Conservation (phyloP, 805 yeast species). For the Wickerhamiella vanderwaltii region DNA sequence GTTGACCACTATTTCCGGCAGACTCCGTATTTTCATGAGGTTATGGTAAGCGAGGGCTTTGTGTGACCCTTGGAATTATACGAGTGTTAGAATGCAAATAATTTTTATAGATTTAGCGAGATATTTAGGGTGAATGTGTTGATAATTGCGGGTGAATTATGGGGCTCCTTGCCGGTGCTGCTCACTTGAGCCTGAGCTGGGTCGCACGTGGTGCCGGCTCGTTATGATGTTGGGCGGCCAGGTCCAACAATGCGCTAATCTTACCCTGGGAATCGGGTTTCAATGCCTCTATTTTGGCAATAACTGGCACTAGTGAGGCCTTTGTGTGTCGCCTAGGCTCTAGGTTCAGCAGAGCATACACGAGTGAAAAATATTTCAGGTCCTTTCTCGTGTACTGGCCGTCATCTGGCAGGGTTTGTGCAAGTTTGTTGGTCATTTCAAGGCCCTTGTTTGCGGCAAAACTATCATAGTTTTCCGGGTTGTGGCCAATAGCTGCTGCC, state of each 20-base stretch:
- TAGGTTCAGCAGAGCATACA: constrained; percentile 7
- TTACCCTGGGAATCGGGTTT: constrained; percentile 1
- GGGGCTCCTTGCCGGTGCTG: too few relatives aligned
- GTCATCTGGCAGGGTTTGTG: background rate
- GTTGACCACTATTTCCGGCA: constrained; percentile 16
- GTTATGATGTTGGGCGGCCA: too few relatives aligned
- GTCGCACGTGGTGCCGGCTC: too few relatives aligned
- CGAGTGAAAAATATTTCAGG: constrained; percentile 1
- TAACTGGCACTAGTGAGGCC: background rate
- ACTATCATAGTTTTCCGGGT: constrained; percentile 38
- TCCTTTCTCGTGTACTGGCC: constrained; percentile 4
- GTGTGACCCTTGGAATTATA: background rate
- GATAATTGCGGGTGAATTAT: too few relatives aligned
- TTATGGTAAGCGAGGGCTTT: background rate
- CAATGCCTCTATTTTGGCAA: background rate
- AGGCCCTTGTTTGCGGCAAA: constrained; percentile 48
- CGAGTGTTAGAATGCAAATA: too few relatives aligned
- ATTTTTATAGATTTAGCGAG: too few relatives aligned
- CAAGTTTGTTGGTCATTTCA: constrained; percentile 1
- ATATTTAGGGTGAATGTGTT: too few relatives aligned
- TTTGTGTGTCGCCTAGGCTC: constrained; percentile 3
- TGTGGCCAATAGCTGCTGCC: constrained; percentile 61
- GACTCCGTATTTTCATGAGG: constrained; percentile 19
- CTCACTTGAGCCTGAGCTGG: too few relatives aligned
- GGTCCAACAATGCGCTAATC: background rate